phyloP scores from a whole-genome alignment of 805 yeast genomes.

The Komagataella mondaviorum region DNA sequence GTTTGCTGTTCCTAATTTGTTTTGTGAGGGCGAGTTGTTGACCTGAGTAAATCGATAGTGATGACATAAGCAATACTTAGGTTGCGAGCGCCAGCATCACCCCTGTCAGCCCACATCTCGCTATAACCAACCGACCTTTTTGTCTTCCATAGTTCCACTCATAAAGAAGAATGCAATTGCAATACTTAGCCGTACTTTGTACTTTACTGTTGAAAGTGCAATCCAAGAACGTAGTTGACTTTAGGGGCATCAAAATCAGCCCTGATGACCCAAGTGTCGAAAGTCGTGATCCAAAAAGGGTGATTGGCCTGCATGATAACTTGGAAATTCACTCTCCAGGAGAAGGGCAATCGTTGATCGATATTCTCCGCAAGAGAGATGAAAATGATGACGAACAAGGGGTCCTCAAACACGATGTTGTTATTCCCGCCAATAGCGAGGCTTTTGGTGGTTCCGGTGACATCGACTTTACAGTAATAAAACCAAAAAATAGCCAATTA shows the following conservation, averaged over 20 bases:
- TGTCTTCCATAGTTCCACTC: background rate
- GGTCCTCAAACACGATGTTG: background rate
- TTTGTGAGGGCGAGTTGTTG: background rate
- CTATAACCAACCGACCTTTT: background rate
- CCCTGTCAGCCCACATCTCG: background rate
- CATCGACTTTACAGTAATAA: conserved; percentile 3
- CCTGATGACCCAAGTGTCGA: conserved; percentile 1
- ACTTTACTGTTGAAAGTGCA: conserved; percentile 3
- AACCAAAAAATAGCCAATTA: conserved; percentile 13
- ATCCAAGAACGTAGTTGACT: conserved; percentile 6
- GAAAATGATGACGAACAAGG: background rate
- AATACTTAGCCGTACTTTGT: conserved; percentile 7
- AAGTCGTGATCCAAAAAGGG: conserved; percentile 3
- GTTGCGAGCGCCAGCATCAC: too few relatives aligned
- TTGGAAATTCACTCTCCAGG: background rate
- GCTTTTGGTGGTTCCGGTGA: background rate
- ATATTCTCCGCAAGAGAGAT: background rate
- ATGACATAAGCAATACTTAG: background rate
- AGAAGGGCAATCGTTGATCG: background rate
- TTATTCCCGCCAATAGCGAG: conserved; percentile 3
- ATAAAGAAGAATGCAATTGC: conserved; percentile 8
- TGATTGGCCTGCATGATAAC: background rate
- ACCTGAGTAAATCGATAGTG: background rate
- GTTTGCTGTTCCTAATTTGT: background rate
- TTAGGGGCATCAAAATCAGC: conserved; percentile 4